A percentile compares a stretch with the other conserved stretches of the same genome.
Evolutionary conservation across 2,329 filamentous ascomycete species (phyloP).

Genomic region (Colletotrichum somersetense): DNA sequence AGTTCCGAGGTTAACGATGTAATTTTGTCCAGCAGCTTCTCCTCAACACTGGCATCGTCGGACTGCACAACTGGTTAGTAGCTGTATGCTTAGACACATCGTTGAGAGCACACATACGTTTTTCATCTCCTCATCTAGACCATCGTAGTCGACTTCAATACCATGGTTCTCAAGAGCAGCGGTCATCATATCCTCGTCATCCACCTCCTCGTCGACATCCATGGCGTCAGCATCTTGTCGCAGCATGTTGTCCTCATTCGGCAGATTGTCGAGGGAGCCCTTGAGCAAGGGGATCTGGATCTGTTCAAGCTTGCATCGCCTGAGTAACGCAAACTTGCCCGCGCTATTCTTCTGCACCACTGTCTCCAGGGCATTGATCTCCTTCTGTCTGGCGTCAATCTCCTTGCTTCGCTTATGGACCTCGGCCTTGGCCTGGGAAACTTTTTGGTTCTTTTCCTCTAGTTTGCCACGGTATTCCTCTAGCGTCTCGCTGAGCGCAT

Average conservation of each 20-base stretch:
- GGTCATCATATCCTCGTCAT: conserved; percentile 70
- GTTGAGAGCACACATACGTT: conserved; percentile 65
- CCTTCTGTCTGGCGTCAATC: conserved; percentile 79
- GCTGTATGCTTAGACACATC: background rate
- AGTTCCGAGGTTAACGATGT: conserved; percentile 80
- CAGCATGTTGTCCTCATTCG: conserved; percentile 85
- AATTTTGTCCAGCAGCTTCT: conserved; percentile 83
- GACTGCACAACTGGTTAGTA: conserved; percentile 63
- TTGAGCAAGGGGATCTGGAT: conserved; percentile 84
- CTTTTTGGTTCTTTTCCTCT: conserved; percentile 77
- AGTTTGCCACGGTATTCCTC: conserved; percentile 77
- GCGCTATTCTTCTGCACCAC: conserved; percentile 88
- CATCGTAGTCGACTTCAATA: conserved; percentile 88
- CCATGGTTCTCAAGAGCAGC: conserved; percentile 88
- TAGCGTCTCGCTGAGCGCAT: conserved; percentile 78
- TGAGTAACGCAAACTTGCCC: conserved; percentile 84
- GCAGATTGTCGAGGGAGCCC: conserved; percentile 85
- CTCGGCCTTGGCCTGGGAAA: conserved; percentile 82
- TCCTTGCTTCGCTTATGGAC: conserved; percentile 87
- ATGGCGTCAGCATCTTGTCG: conserved; percentile 87
- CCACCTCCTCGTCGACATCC: conserved; percentile 83
- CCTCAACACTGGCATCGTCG: conserved; percentile 78
- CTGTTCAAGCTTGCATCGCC: conserved; percentile 93
- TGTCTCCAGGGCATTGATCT: conserved; percentile 83
- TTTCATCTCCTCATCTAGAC: conserved; percentile 85